These are phyloP conservation scores for Ajuga chamaepitys DNA, from an alignment of 257 asterid species.

Conservation along the genomic window DNA sequence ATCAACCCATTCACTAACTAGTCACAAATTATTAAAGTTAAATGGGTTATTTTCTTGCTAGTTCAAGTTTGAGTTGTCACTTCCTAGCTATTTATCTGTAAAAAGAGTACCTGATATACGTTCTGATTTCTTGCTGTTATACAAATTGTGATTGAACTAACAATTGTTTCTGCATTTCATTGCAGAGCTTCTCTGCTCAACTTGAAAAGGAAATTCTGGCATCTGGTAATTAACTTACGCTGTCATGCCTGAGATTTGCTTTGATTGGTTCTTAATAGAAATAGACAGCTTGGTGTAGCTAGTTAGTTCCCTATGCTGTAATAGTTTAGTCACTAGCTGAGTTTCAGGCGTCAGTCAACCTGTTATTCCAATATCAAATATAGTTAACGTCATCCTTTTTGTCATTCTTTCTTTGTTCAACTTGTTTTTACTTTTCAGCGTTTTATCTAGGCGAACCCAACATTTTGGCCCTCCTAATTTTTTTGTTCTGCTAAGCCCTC, in stretches of 20 bases:
- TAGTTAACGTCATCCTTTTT: background rate
- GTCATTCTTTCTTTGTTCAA: background rate
- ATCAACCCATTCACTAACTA: constrained; percentile 1
- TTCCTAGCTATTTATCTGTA: constrained; percentile 2
- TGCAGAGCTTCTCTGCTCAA: constrained; percentile 83
- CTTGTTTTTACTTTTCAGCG: background rate
- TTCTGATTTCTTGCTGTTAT: constrained; percentile 1
- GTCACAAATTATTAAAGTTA: background rate
- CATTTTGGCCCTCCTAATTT: background rate
- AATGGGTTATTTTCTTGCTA: background rate
- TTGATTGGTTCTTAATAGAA: background rate
- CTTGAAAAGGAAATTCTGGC: constrained; percentile 82
- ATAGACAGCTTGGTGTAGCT: background rate
- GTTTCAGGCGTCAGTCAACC: background rate
- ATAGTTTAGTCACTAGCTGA: background rate
- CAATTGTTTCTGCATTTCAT: constrained; percentile 12
- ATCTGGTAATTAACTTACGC: constrained; percentile 54
- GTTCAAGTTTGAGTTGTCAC: constrained; percentile 13
- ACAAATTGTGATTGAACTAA: background rate
- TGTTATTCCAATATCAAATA: background rate
- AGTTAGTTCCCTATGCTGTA: background rate
- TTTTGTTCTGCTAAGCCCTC: background rate
- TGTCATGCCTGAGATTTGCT: background rate
- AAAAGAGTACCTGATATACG: background rate
- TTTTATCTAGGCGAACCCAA: background rate